Evolutionary conservation across 352 stramenopile species (phyloP), one percentile per base, ranked within the genome.

Genomic region (Phytophthora pistaciae): DNA sequence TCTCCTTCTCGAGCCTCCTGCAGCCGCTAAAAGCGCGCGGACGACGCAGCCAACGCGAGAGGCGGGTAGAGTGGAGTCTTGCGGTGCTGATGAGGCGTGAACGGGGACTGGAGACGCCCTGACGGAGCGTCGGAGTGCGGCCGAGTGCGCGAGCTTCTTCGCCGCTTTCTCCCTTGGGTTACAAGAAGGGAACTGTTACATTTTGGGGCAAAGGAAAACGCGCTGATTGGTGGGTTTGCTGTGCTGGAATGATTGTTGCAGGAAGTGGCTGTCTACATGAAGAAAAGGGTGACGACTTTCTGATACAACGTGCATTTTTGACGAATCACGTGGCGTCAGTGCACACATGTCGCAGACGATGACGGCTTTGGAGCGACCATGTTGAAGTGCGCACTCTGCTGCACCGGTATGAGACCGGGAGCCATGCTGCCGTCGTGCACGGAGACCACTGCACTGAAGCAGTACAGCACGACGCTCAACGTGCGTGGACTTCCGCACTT

Each of bases 341-440:
- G 21, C 3, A 3, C 29, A 64, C 62, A 64, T 64, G 62, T 69
- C 62, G 54, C 62, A 69, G 62, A 53, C 10, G 48, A 53, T 60
- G 60, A 49, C 21, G 48, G 48, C 48, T 42, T 42, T 42, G 5
- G 44, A 23, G n/a, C 0, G 48, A 25, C 58, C 29, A 61, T 53
- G 62, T 69, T 69, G 62, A 69, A 69, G 62, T 69, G 60, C 21
- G 20, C 48, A 13, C n/a, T 20, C 4, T 59, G 53, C 29, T 23
- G 49, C 38, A 33, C 36, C 56, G 56, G 56, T 62, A 52, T 38
- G 56, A 31, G 49, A 44, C 36, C 36, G 36, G 11, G 36, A 18
- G 36, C n/a, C 1, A 88, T 93, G 85, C 65, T 90, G 11, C 85
- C 85, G 14, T 91, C 85, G 0, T 91, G 83, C 56, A 91, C 85